Evolutionary conservation across 352 stramenopile species (phyloP).

Genomic region (Phytopythium helicoides): DNA sequence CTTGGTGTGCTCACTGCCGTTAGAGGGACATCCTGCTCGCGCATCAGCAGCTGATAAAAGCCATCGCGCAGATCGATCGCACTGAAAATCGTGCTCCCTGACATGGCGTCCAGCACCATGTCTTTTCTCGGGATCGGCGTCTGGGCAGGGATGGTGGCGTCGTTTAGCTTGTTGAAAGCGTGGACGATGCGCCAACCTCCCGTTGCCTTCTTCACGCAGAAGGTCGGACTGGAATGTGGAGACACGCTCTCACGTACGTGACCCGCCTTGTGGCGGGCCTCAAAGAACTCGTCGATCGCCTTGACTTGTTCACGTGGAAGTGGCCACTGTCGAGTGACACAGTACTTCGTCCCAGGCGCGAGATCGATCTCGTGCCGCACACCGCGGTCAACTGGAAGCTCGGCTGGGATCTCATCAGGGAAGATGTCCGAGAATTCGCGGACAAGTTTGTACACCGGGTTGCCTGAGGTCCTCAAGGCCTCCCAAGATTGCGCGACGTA

Average conservation of each 20-base stretch:
- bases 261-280: constrained; percentile 3
- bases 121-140: constrained; percentile 29
- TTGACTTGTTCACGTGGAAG: constrained; percentile 18
- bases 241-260: no score
- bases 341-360: no score
- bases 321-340: no score
- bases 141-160: constrained; percentile 19
- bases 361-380: no score
- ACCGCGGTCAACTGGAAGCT: constrained; percentile 13
- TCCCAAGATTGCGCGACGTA: constrained; percentile 10
- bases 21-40: constrained; percentile 5
- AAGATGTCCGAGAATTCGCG: constrained; percentile 17
- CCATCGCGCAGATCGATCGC: constrained; percentile 23
- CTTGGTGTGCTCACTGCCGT: constrained; percentile 22
- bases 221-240: no score
- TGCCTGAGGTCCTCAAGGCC: constrained; percentile 2
- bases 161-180: constrained; percentile 34
- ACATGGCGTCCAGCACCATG: constrained; percentile 20
- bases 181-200: constrained; percentile 35
- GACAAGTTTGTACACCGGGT: constrained; percentile 5
- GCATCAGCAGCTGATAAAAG: constrained; percentile 33
- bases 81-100: constrained; percentile 25
- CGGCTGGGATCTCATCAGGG: constrained; percentile 12
- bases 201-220: no score
- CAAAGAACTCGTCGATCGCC: constrained; percentile 29